phyloP scores from a whole-genome alignment of 805 yeast genomes.

The Suhomyces sp. region DNA sequence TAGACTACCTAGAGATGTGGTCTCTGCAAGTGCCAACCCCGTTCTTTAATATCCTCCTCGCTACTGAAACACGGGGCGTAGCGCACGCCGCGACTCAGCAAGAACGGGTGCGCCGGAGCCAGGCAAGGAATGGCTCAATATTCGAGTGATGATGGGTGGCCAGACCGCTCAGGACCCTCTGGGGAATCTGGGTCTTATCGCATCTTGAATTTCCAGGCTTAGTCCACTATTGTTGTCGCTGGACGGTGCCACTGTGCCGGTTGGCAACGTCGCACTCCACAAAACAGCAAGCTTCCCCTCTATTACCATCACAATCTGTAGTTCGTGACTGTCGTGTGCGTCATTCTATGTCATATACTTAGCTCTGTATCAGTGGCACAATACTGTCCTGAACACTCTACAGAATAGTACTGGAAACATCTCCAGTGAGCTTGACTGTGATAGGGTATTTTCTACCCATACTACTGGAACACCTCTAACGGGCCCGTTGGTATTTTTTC shows the following conservation, averaged over 20 bases:
- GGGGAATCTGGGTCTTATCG: not conserved
- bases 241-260: not conserved
- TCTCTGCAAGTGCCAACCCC: not conserved
- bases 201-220: not conserved
- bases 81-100: not conserved
- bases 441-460: no score
- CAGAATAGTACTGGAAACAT: no score
- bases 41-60: not conserved
- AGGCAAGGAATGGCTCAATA: not conserved
- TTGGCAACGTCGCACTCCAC: not conserved
- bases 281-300: not conserved
- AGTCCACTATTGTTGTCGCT: not conserved
- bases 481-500: no score
- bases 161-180: not conserved
- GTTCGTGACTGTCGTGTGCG: not conserved
- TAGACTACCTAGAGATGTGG: not conserved
- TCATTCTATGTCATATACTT: not conserved
- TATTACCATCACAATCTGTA: not conserved
- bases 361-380: no score
- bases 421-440: no score
- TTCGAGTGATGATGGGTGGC: not conserved
- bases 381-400: no score
- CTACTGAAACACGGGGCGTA: not conserved
- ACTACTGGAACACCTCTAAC: no score
- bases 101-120: not conserved